These are phyloP conservation scores for Phytopythium chamaehyphon DNA, from an alignment of 352 stramenopile species.

Conservation along the genomic window DNA sequence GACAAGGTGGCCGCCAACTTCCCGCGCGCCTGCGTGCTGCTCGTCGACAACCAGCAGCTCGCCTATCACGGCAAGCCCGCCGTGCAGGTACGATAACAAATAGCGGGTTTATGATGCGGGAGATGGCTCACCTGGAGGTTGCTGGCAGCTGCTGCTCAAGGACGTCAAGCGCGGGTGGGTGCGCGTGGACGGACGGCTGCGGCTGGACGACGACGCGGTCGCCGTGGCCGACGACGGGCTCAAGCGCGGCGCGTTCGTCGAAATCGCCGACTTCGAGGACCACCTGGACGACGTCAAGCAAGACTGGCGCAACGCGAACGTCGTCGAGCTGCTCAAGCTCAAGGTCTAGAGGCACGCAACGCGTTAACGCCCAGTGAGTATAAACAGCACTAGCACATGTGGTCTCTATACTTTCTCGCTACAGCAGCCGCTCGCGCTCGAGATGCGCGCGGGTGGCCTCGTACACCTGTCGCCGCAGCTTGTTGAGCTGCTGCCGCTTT, in stretches of 20 bases:
- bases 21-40: slow-evolving; percentile 62
- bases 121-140: slow-evolving; percentile 1
- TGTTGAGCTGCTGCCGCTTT: neutral
- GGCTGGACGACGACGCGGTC: slow-evolving; percentile 33
- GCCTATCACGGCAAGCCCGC: slow-evolving; percentile 43
- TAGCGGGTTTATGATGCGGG: neutral
- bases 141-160: slow-evolving; percentile 52
- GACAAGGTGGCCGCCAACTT: slow-evolving; percentile 65
- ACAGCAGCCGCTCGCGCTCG: slow-evolving; percentile 16
- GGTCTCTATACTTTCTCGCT: slow-evolving; percentile 3
- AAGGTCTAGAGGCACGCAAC: slow-evolving; percentile 42
- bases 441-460: slow-evolving; percentile 18
- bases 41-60: slow-evolving; percentile 65
- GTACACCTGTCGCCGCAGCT: slow-evolving; percentile 29
- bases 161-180: slow-evolving; percentile 80
- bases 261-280: slow-evolving; percentile 74
- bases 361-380: neutral
- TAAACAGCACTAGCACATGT: neutral
- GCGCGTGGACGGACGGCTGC: slow-evolving; percentile 58
- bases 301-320: slow-evolving; percentile 74
- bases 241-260: slow-evolving; percentile 35
- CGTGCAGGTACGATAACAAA: slow-evolving; percentile 28
- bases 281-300: slow-evolving; percentile 67
- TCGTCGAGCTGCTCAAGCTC: slow-evolving; percentile 66
- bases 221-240: slow-evolving; percentile 44